Conservation (phyloP, 805 yeast genomes). For the Kazachstania viticola region DNA sequence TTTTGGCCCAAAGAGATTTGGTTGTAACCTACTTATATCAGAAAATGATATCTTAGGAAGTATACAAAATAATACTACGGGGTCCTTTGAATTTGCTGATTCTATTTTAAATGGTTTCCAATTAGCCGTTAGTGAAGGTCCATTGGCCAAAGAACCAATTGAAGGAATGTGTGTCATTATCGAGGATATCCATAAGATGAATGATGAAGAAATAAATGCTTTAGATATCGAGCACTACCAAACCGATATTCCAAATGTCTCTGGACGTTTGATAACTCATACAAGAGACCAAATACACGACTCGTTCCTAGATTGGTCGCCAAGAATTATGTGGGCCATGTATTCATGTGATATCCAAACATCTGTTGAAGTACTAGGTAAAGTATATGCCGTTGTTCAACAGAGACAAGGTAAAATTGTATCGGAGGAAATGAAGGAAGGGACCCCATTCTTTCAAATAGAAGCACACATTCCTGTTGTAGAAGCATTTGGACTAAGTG, state of each 20-base stretch:
- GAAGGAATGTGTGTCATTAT: constrained; percentile 64
- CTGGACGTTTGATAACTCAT: constrained; percentile 65
- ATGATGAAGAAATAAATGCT: constrained; percentile 20
- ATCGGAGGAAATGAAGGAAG: constrained; percentile 94
- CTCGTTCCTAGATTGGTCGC: constrained; percentile 69
- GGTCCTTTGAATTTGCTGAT: constrained; percentile 38
- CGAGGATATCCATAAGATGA: constrained; percentile 28
- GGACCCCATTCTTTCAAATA: constrained; percentile 90
- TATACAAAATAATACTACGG: constrained; percentile 15
- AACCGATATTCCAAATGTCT: constrained; percentile 32
- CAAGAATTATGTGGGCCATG: constrained; percentile 84
- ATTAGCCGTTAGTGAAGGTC: constrained; percentile 73
- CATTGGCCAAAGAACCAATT: constrained; percentile 75
- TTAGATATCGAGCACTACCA: constrained; percentile 17
- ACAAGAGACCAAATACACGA: constrained; percentile 65
- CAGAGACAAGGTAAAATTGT: constrained; percentile 74
- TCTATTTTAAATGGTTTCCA: constrained; percentile 76
- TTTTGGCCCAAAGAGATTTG: constrained; percentile 69
- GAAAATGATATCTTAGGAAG: constrained; percentile 28
- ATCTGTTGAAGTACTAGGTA: constrained; percentile 85
- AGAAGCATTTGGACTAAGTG: constrained; percentile 94
- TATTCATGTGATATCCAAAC: constrained; percentile 94
- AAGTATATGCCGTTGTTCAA: constrained; percentile 89
- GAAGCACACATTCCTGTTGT: constrained; percentile 82
- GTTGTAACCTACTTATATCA: constrained; percentile 58